Evolutionary conservation across 805 yeast genomes (phyloP).

Genomic region (Metschnikowia cerradonensis): DNA sequence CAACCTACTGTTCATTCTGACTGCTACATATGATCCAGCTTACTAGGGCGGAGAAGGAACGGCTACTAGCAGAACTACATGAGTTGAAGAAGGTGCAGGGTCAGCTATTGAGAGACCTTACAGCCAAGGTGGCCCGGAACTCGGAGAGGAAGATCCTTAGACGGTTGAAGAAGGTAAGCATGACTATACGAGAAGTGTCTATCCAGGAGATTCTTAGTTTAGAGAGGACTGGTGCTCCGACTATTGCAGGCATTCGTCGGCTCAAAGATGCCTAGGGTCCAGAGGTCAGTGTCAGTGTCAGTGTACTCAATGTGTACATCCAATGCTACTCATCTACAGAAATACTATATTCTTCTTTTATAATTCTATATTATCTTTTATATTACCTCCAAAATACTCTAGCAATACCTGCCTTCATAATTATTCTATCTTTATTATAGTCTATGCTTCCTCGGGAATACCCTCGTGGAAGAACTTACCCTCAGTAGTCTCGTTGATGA

Average conservation of each 20-base stretch:
- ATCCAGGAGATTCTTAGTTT: constrained; percentile 41
- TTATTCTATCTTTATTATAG: neutral
- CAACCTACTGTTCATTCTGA: no score
- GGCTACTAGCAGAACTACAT: constrained; percentile 29
- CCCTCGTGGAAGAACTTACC: constrained; percentile 95
- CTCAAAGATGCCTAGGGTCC: neutral
- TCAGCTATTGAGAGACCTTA: constrained; percentile 22
- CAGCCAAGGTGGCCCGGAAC: constrained; percentile 21
- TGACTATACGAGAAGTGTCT: constrained; percentile 48
- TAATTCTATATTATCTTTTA: no score
- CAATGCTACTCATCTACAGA: no score
- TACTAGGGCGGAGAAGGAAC: constrained; percentile 30
- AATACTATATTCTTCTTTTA: no score
- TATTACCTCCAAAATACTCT: no score
- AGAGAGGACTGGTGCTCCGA: constrained; percentile 39
- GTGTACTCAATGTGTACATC: no score
- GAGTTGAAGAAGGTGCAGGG: constrained; percentile 20
- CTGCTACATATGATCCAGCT: constrained; percentile 1
- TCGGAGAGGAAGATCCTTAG: constrained; percentile 37
- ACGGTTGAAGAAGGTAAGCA: constrained; percentile 44
- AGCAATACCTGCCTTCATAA: no score
- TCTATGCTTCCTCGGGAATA: constrained; percentile 69
- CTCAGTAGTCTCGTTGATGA: constrained; percentile 81
- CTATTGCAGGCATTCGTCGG: constrained; percentile 16
- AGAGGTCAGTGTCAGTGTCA: no score